Evolutionary conservation across 2,329 filamentous ascomycete genomes (phyloP).

Genomic region (Fusarium haematococcum): DNA sequence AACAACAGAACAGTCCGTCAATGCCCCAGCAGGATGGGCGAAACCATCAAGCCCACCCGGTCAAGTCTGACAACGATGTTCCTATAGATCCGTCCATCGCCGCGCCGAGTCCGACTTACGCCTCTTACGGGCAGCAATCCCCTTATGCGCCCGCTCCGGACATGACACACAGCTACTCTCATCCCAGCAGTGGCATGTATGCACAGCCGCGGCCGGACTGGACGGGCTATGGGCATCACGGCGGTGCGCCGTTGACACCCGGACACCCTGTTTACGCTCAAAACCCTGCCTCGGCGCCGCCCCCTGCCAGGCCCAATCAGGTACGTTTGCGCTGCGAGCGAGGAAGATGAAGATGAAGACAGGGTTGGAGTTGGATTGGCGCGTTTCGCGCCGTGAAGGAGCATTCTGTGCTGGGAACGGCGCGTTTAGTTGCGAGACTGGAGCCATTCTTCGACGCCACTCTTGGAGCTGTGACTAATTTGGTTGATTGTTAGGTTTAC

Average conservation of each 20-base stretch:
- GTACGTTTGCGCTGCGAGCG: conserved; percentile 58
- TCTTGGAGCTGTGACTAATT: conserved; percentile 9
- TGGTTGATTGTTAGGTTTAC: conserved; percentile 76
- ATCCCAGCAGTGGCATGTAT: conserved; percentile 73
- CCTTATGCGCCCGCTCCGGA: conserved; percentile 88
- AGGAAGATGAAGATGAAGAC: conserved; percentile 23
- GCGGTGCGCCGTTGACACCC: conserved; percentile 59
- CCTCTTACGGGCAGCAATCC: conserved; percentile 80
- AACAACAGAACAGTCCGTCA: conserved; percentile 97
- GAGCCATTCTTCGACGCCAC: neutral
- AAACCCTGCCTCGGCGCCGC: conserved; percentile 66
- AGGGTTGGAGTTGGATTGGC: neutral
- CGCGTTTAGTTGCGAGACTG: neutral
- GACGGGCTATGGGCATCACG: conserved; percentile 72
- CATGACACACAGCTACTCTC: conserved; percentile 82
- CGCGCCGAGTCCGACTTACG: conserved; percentile 91
- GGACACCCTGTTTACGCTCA: conserved; percentile 67
- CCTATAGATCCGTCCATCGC: conserved; percentile 99
- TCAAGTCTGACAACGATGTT: conserved; percentile 96
- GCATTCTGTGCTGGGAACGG: neutral
- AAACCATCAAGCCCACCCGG: conserved; percentile 80
- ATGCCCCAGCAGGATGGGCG: conserved; percentile 85
- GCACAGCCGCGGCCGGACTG: conserved; percentile 80
- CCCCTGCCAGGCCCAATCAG: conserved; percentile 69
- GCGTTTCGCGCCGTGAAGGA: neutral